Evolutionary conservation across 371 early-diverging fungal species (phyloP).

Genomic region (Rhizopus microsporus): DNA sequence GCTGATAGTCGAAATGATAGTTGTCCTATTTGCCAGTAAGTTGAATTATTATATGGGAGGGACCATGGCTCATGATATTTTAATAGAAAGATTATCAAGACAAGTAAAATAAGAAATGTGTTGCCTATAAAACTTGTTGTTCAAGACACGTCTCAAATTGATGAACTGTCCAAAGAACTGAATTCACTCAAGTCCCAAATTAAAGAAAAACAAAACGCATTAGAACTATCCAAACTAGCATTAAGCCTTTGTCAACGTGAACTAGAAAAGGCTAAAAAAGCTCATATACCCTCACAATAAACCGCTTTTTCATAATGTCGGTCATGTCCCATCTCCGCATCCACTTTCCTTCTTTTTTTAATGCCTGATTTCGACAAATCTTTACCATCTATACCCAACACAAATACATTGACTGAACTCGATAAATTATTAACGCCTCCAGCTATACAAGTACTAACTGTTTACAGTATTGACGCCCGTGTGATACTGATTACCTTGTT

Average conservation of each 20-base stretch:
- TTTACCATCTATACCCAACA: slow-evolving; percentile 20
- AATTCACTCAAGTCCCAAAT: slow-evolving; percentile 7
- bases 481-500: neutral
- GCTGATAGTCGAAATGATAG: neutral
- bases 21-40: slow-evolving; percentile 27
- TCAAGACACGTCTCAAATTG: slow-evolving; percentile 9
- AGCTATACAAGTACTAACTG: neutral
- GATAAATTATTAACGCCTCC: slow-evolving; percentile 28
- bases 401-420: slow-evolving; percentile 27
- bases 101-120: slow-evolving; percentile 11
- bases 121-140: slow-evolving; percentile 9
- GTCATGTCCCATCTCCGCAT: neutral
- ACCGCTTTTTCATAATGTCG: neutral
- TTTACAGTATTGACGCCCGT: slow-evolving; percentile 2
- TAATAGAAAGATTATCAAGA: slow-evolving; percentile 9
- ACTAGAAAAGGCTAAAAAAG: slow-evolving; percentile 9
- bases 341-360: neutral
- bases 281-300: too few relatives aligned
- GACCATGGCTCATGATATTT: neutral
- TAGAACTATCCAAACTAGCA: slow-evolving; percentile 7
- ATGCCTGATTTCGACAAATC: slow-evolving; percentile 4
- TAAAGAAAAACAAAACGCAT: slow-evolving; percentile 1
- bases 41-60: neutral
- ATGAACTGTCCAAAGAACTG: slow-evolving; percentile 10
- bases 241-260: slow-evolving; percentile 12